phyloP scores from a whole-genome alignment of 768 basidiomycete species.

The Mycena vulgaris region DNA sequence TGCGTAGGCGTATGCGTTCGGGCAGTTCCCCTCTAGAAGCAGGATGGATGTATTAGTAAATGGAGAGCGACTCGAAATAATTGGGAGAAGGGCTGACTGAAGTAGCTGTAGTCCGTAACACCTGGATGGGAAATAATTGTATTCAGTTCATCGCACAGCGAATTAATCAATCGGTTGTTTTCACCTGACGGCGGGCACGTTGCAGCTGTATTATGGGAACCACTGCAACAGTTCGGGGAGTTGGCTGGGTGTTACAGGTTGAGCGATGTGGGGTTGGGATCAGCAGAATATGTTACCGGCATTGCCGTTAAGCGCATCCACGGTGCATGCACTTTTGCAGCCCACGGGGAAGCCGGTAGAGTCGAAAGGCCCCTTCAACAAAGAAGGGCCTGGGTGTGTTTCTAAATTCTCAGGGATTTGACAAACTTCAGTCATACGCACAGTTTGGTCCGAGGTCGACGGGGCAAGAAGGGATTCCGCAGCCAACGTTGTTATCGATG shows the following conservation, averaged over 20 bases:
- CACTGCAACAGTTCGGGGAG: slow-evolving; percentile 38
- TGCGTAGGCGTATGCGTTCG: slow-evolving; percentile 61
- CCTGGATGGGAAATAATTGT: neutral
- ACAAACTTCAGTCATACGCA: neutral
- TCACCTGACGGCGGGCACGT: slow-evolving; percentile 39
- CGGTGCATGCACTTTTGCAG: slow-evolving; percentile 43
- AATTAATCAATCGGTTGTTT: neutral
- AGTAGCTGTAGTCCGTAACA: slow-evolving; percentile 39
- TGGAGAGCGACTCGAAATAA: neutral
- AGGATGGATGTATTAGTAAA: neutral
- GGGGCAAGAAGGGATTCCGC: slow-evolving; percentile 55
- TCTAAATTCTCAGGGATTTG: too few relatives aligned
- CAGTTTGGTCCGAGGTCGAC: slow-evolving; percentile 64
- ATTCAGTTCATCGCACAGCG: neutral
- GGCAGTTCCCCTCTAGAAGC: slow-evolving; percentile 48
- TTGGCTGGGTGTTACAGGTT: neutral
- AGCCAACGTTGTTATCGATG: slow-evolving; percentile 58
- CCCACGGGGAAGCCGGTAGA: slow-evolving; percentile 55
- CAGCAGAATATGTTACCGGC: neutral
- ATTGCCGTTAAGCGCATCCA: slow-evolving; percentile 22
- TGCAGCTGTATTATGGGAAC: slow-evolving; percentile 25
- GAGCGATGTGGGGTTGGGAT: neutral
- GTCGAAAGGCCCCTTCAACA: slow-evolving; percentile 57
- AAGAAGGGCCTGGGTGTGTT: slow-evolving; percentile 42
- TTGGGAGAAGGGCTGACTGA: slow-evolving; percentile 24